phyloP scores from a whole-genome alignment of 2,329 filamentous ascomycete species.

The Magnaporthales sp. region DNA sequence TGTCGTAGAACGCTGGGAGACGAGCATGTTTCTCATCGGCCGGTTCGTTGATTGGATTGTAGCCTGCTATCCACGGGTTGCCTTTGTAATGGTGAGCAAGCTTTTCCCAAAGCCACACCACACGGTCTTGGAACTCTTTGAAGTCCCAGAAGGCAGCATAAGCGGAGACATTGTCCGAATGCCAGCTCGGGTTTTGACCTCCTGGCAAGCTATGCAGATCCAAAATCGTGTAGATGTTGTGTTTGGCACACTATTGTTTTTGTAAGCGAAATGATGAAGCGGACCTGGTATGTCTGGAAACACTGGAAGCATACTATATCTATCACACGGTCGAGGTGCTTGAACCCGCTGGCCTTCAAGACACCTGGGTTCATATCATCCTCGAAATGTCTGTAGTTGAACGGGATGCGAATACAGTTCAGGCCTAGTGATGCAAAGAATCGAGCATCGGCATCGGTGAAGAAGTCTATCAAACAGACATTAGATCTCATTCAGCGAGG shows the following conservation, averaged over 20 bases:
- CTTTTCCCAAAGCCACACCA: slow-evolving; percentile 33
- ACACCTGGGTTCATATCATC: slow-evolving; percentile 41
- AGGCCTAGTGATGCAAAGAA: slow-evolving; percentile 47
- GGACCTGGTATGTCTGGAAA: slow-evolving; percentile 4
- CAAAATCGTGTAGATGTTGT: slow-evolving; percentile 34
- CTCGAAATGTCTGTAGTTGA: slow-evolving; percentile 51
- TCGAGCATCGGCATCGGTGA: slow-evolving; percentile 47
- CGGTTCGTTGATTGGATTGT: slow-evolving; percentile 20
- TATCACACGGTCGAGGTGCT: slow-evolving; percentile 37
- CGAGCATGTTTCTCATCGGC: slow-evolving; percentile 21
- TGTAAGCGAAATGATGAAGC: slow-evolving; percentile 7
- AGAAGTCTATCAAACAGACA: slow-evolving; percentile 33
- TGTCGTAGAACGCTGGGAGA: slow-evolving; percentile 30
- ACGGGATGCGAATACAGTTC: slow-evolving; percentile 50
- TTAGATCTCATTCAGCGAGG: neutral
- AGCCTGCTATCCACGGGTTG: slow-evolving; percentile 25
- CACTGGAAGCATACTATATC: slow-evolving; percentile 20
- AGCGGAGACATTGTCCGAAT: slow-evolving; percentile 27
- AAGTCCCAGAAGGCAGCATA: slow-evolving; percentile 36
- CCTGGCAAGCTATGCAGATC: slow-evolving; percentile 36
- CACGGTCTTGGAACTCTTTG: slow-evolving; percentile 35
- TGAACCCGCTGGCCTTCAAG: slow-evolving; percentile 37
- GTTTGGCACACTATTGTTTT: slow-evolving; percentile 20
- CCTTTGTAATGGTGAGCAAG: slow-evolving; percentile 31
- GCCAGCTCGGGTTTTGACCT: slow-evolving; percentile 40